phyloP scores from a whole-genome alignment of 177 flowering plant species.

The Telopea speciosissima region DNA sequence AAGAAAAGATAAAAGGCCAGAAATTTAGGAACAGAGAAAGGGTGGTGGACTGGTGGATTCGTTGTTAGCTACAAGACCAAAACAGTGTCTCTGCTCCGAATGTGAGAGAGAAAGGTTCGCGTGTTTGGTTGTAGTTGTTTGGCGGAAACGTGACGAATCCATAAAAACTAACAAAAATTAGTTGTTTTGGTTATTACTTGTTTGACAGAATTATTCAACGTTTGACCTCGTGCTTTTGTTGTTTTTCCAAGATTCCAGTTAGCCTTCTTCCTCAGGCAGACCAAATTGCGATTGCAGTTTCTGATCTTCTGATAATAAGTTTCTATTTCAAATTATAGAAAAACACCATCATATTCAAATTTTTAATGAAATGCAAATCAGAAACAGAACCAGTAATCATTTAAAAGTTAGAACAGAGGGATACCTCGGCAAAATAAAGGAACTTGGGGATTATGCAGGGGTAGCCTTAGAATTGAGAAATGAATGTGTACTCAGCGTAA shows the following conservation, averaged over 20 bases:
- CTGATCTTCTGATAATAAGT: slow-evolving; percentile 5
- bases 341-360: slow-evolving; percentile 12
- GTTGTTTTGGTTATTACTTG: too few relatives aligned
- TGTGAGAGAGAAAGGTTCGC: background rate
- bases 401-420: background rate
- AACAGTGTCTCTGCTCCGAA: background rate
- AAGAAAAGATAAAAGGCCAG: background rate
- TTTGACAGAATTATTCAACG: too few relatives aligned
- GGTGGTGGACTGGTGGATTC: too few relatives aligned
- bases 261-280: background rate
- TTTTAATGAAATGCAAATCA: too few relatives aligned
- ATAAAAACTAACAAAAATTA: too few relatives aligned
- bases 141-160: too few relatives aligned
- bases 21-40: background rate
- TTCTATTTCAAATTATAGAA: too few relatives aligned
- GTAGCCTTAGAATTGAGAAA: background rate
- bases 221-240: too few relatives aligned
- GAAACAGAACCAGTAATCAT: background rate
- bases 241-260: too few relatives aligned
- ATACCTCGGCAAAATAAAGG: too few relatives aligned
- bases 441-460: slow-evolving; percentile 2
- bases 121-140: too few relatives aligned
- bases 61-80: background rate
- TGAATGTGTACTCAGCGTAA: too few relatives aligned
- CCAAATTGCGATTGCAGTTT: slow-evolving; percentile 17